A percentile compares a stretch with the other conserved stretches of the same genome.
phyloP scores from a whole-genome alignment of 2,329 filamentous ascomycete genomes.

The Epichloe gansuensis region DNA sequence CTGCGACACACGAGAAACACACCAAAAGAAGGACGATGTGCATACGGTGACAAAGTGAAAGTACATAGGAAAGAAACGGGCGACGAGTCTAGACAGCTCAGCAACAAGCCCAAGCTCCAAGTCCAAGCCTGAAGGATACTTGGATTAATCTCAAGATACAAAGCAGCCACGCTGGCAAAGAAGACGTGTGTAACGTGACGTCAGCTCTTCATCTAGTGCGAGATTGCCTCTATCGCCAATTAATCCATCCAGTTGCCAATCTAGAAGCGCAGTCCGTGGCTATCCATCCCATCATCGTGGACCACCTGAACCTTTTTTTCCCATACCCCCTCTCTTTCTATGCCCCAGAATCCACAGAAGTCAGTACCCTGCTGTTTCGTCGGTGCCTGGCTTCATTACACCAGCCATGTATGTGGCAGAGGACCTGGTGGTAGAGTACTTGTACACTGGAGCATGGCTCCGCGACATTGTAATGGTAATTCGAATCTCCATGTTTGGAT shows the following conservation, averaged over 20 bases:
- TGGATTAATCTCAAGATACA: not conserved
- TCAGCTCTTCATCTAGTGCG: not conserved
- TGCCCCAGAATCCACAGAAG: slow-evolving; percentile 24
- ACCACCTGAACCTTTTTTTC: no score
- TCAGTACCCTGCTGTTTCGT: slow-evolving; percentile 34
- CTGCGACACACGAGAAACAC: not conserved
- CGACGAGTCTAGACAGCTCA: no score
- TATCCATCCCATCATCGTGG: no score
- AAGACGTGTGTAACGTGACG: no score
- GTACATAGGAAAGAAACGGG: not conserved
- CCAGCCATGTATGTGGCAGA: slow-evolving; percentile 52
- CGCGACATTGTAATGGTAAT: no score
- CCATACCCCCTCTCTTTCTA: no score
- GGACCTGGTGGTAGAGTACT: slow-evolving; percentile 41
- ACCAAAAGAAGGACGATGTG: not conserved
- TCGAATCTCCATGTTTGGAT: no score
- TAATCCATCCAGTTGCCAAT: not conserved
- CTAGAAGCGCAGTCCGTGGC: not conserved
- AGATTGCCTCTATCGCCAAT: not conserved
- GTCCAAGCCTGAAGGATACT: not conserved
- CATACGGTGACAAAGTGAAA: not conserved
- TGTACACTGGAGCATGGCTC: no score
- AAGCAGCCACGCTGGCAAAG: no score
- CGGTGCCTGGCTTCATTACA: slow-evolving; percentile 45
- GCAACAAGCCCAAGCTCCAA: not conserved